A percentile compares a stretch with the other conserved stretches of the same genome.
These are phyloP conservation scores for Gossypium australe DNA, from an alignment of 345 rosid species.

Conservation along the genomic window DNA sequence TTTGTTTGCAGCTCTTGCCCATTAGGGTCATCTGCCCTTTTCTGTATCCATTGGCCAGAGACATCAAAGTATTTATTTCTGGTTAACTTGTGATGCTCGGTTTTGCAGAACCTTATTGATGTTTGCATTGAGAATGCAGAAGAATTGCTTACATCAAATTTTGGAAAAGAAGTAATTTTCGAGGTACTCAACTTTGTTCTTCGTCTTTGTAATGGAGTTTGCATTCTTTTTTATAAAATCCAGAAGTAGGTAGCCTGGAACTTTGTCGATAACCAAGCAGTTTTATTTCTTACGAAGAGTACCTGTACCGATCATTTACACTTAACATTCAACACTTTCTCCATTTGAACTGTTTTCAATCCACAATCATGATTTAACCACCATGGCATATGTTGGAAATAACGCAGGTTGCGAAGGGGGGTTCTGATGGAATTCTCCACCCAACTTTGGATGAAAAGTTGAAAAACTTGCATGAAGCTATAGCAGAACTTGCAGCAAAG, in stretches of 20 bases:
- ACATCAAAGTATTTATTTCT: background rate
- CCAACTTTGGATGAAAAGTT: constrained; percentile 4
- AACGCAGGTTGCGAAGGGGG: constrained; percentile 37
- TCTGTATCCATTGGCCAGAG: background rate
- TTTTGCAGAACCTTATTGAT: constrained; percentile 33
- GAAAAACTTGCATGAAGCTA: background rate
- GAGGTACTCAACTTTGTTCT: constrained; percentile 8
- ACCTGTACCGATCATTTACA: background rate
- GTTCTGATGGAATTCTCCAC: constrained; percentile 4
- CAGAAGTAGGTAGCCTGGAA: background rate
- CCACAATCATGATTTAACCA: background rate
- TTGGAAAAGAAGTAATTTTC: background rate
- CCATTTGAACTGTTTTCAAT: background rate
- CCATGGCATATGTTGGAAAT: background rate
- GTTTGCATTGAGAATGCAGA: constrained; percentile 15
- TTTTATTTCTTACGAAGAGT: background rate
- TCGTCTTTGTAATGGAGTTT: background rate
- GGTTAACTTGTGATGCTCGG: background rate
- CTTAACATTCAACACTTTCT: background rate
- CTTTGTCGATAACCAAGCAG: background rate
- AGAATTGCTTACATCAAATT: constrained; percentile 4
- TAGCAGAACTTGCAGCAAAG: constrained; percentile 1
- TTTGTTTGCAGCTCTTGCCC: constrained; percentile 22
- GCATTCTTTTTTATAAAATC: background rate
- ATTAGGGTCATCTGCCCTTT: background rate